Percentiles rank a stretch among this genome's conserved stretches.
Evolutionary conservation across 805 yeast genomes (phyloP).

Genomic region (Wickerhamiella hasegawae): DNA sequence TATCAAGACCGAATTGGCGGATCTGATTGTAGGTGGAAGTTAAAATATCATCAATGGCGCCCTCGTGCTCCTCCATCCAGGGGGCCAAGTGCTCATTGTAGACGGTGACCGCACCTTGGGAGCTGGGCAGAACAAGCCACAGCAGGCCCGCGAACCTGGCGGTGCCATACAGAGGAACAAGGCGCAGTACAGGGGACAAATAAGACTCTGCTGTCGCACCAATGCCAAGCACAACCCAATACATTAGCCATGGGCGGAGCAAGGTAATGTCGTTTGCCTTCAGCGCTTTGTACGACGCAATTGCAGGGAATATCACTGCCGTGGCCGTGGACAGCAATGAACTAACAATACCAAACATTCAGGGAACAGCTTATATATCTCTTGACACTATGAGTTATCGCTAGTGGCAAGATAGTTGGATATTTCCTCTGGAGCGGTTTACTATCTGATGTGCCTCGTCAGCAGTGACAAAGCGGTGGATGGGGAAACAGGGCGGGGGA

Average conservation of each 20-base stretch:
- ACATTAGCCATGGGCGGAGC: conserved; percentile 33
- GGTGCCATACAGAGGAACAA: conserved; percentile 42
- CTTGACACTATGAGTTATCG: not conserved
- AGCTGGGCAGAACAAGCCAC: conserved; percentile 46
- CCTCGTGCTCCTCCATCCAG: conserved; percentile 24
- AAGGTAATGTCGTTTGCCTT: conserved; percentile 25
- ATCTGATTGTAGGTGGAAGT: conserved; percentile 8
- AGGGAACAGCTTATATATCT: not conserved
- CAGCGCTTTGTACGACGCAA: conserved; percentile 45
- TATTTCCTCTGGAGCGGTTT: no score
- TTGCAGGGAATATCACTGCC: conserved; percentile 39
- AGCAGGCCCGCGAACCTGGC: conserved; percentile 31
- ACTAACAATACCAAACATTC: conserved; percentile 11
- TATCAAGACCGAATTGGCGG: conserved; percentile 11
- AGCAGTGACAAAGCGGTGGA: no score
- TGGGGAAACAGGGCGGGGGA: no score
- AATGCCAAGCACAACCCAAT: conserved; percentile 51
- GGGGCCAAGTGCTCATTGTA: conserved; percentile 27
- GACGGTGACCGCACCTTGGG: conserved; percentile 30
- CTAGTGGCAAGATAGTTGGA: not conserved
- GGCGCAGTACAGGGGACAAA: conserved; percentile 28
- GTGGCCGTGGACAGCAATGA: conserved; percentile 15
- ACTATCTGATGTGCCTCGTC: no score
- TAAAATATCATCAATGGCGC: conserved; percentile 20
- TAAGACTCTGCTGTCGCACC: conserved; percentile 26